Conservation (phyloP, 768 basidiomycete genomes). For the Xerocomellus dryophilus region DNA sequence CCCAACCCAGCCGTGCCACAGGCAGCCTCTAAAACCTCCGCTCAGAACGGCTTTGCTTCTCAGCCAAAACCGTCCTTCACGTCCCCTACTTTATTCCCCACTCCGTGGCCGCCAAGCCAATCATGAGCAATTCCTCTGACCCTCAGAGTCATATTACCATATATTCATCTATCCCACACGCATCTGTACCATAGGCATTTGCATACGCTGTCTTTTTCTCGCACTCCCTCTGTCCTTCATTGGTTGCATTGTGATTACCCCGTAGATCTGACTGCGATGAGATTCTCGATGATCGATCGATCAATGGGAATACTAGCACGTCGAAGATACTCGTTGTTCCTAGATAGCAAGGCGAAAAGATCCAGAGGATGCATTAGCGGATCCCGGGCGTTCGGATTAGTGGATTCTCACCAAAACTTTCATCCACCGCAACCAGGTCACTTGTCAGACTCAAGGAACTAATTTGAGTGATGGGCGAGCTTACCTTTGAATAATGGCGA, state of each 20-base stretch:
- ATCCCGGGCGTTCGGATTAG: neutral
- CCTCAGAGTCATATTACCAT: neutral
- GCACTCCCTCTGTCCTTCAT: conserved; percentile 4
- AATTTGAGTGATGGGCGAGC: conserved; percentile 13
- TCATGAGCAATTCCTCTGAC: neutral
- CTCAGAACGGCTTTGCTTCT: conserved; percentile 17
- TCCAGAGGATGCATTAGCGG: neutral
- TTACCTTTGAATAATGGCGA: conserved; percentile 90
- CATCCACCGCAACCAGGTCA: neutral
- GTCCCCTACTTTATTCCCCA: conserved; percentile 24
- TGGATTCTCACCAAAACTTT: conserved; percentile 48
- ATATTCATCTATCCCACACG: conserved; percentile 4
- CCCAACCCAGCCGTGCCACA: conserved; percentile 16
- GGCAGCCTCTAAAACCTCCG: conserved; percentile 4
- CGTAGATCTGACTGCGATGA: conserved; percentile 28
- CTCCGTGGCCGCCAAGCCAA: conserved; percentile 22
- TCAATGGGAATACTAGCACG: conserved; percentile 43
- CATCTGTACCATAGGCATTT: conserved; percentile 33
- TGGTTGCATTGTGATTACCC: conserved; percentile 6
- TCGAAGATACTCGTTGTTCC: conserved; percentile 53
- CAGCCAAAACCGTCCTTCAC: conserved; percentile 20
- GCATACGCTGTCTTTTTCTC: conserved; percentile 13
- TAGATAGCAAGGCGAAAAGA: conserved; percentile 10
- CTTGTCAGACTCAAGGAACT: neutral
- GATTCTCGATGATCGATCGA: conserved; percentile 37